phyloP scores from a whole-genome alignment of 805 yeast genomes.

The Schwanniomyces yamadae region DNA sequence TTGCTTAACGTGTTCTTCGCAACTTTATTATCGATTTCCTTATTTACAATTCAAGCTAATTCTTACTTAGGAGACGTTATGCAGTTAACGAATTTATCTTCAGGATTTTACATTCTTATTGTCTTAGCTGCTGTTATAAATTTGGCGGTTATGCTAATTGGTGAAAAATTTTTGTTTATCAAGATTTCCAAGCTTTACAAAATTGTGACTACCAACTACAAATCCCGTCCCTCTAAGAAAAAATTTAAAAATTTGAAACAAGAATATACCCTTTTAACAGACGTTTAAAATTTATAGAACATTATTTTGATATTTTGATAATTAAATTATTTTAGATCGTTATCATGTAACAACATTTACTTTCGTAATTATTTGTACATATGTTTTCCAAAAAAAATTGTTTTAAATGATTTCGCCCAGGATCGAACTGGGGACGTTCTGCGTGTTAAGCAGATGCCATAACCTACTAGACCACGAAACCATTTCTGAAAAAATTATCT shows the following conservation, averaged over 20 bases:
- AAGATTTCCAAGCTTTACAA: constrained; percentile 41
- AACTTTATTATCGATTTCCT: constrained; percentile 43
- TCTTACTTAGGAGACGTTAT: constrained; percentile 63
- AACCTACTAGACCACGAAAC: constrained; percentile 95
- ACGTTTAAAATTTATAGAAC: too few species aligned
- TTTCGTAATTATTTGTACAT: too few species aligned
- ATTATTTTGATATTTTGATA: too few species aligned
- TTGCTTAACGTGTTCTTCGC: constrained; percentile 58
- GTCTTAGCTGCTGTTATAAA: constrained; percentile 48
- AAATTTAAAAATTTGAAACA: constrained; percentile 35
- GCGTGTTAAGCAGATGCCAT: constrained; percentile 99
- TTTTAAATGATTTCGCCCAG: constrained; percentile 93
- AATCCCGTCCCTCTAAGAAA: constrained; percentile 33
- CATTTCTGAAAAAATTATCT: constrained; percentile 1
- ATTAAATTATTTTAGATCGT: too few species aligned
- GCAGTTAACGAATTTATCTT: constrained; percentile 67
- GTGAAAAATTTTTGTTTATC: constrained; percentile 46
- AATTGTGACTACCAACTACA: constrained; percentile 23
- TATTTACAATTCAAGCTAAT: constrained; percentile 56
- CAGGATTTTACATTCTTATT: constrained; percentile 51
- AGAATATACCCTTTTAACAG: constrained; percentile 10
- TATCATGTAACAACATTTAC: too few species aligned
- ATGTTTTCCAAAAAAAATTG: too few species aligned
- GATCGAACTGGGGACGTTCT: constrained; percentile 99
- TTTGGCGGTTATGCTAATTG: constrained; percentile 44